Conservation (phyloP, 441 rosid genomes). For the Syzygium malaccense region DNA sequence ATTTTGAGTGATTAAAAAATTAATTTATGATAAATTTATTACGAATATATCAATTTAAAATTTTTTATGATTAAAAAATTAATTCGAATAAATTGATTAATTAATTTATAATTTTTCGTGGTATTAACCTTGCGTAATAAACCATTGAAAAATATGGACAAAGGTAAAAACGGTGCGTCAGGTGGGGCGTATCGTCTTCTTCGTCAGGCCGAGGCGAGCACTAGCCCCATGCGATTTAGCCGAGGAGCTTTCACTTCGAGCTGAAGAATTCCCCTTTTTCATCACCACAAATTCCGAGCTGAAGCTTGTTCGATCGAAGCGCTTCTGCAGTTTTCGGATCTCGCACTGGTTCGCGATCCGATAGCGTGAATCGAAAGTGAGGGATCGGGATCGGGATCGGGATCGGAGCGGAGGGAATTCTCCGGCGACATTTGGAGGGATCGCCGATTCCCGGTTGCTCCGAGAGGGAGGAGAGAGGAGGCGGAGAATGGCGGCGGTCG, state of each 20-base stretch:
- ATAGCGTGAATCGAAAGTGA: neutral
- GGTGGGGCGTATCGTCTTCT: neutral
- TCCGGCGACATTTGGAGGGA: neutral
- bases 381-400: neutral
- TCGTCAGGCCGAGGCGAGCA: neutral
- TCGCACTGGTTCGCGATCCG: neutral
- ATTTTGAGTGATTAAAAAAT: too few relatives aligned
- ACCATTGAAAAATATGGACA: too few relatives aligned
- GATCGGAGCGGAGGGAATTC: neutral
- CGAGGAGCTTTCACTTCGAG: neutral
- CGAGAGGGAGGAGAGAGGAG: neutral
- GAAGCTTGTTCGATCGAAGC: neutral
- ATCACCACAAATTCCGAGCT: neutral
- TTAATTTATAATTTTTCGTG: too few relatives aligned
- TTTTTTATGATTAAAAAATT: too few relatives aligned
- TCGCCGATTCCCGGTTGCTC: neutral
- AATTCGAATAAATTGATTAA: too few relatives aligned
- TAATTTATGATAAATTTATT: too few relatives aligned
- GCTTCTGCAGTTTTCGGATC: neutral
- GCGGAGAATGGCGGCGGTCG: constrained; percentile 52
- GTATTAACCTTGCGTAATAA: too few relatives aligned
- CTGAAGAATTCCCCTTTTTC: neutral
- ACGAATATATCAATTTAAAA: too few relatives aligned
- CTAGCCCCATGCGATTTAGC: neutral
- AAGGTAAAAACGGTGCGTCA: neutral